These are phyloP conservation scores for Actinidia arguta DNA, from an alignment of 179 eudicot species.

Conservation along the genomic window DNA sequence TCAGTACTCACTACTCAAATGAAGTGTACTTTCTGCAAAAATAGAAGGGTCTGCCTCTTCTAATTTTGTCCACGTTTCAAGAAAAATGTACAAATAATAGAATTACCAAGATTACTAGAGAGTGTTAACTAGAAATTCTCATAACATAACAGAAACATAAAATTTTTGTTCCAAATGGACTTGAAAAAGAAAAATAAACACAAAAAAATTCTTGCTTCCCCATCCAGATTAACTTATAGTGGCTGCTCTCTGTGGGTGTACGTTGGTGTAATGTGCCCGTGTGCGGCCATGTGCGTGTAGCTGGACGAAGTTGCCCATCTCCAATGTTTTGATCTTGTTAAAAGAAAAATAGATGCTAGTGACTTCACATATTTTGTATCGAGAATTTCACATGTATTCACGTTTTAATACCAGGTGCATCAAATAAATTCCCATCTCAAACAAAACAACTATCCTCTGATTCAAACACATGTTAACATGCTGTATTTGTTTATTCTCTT, in stretches of 20 bases:
- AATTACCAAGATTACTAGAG: not conserved
- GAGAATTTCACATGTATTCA: not conserved
- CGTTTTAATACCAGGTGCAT: not conserved
- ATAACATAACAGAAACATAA: not conserved
- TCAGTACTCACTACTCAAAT: not conserved
- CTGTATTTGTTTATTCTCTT: not conserved
- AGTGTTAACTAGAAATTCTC: not conserved
- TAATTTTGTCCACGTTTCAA: not conserved
- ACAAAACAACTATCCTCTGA: not conserved
- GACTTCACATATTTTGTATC: not conserved
- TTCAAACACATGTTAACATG: not conserved
- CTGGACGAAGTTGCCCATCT: conserved; percentile 8
- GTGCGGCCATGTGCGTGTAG: too few relatives aligned
- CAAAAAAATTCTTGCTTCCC: not conserved
- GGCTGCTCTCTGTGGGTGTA: not conserved
- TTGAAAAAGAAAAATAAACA: too few relatives aligned
- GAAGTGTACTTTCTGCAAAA: not conserved
- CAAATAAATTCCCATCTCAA: not conserved
- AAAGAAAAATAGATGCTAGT: not conserved
- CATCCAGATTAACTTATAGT: not conserved
- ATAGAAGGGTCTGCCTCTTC: not conserved
- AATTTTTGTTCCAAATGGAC: not conserved
- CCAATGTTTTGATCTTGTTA: not conserved
- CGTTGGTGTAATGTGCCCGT: too few relatives aligned
- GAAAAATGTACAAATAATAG: not conserved